These are phyloP conservation scores for Camellia sinensis DNA, from an alignment of 148 eudicot genomes.

Conservation along the genomic window DNA sequence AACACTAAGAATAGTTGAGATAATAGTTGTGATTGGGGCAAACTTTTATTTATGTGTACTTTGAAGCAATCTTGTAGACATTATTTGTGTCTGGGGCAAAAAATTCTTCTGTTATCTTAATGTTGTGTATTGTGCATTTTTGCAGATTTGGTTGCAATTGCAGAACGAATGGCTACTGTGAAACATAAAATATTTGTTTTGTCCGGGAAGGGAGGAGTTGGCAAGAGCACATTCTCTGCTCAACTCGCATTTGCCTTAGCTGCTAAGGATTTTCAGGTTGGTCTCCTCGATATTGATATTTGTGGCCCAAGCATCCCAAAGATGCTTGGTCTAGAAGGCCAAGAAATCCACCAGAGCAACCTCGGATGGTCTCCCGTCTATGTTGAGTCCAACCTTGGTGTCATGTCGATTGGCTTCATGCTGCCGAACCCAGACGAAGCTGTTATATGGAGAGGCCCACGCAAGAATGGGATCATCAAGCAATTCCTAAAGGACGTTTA, in stretches of 20 bases:
- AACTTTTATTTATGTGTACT: no score
- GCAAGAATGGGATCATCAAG: conserved; percentile 82
- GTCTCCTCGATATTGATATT: conserved; percentile 83
- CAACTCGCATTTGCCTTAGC: conserved; percentile 82
- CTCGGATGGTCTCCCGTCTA: conserved; percentile 97
- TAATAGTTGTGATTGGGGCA: no score
- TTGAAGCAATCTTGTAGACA: not conserved
- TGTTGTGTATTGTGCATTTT: not conserved
- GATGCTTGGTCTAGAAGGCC: conserved; percentile 97
- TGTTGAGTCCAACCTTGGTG: conserved; percentile 91
- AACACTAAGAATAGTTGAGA: no score
- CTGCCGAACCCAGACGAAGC: conserved; percentile 87
- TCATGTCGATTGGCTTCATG: conserved; percentile 98
- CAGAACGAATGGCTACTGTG: conserved; percentile 91
- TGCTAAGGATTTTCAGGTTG: conserved; percentile 75
- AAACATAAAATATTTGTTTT: conserved; percentile 86
- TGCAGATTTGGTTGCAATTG: conserved; percentile 75
- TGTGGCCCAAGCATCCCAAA: conserved; percentile 97
- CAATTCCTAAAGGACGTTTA: conserved; percentile 81
- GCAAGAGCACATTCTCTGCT: conserved; percentile 96
- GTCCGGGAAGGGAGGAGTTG: conserved; percentile 96
- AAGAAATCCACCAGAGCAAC: conserved; percentile 88
- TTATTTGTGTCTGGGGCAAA: not conserved
- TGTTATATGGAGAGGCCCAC: conserved; percentile 95
- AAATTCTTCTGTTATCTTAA: not conserved